A percentile compares a stretch with the other conserved stretches of the same genome.
Evolutionary conservation across 2,329 filamentous ascomycete species (phyloP).

Genomic region (Cordyceps javanica): DNA sequence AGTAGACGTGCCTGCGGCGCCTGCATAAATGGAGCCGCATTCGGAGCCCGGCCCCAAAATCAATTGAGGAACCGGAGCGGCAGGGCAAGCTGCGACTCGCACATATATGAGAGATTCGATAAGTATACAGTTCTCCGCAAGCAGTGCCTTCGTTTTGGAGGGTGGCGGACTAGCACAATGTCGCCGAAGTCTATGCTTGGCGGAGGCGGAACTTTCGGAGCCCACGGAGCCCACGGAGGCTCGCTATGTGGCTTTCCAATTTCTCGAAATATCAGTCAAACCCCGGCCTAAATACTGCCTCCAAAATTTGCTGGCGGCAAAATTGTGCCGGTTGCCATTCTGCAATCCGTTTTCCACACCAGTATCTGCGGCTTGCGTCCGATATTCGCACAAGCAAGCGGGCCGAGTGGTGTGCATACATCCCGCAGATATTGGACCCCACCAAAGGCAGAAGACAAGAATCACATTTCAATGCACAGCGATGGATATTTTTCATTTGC

Average conservation of each 20-base stretch:
- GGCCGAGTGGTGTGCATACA: neutral
- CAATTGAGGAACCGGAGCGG: too few relatives aligned
- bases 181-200: neutral
- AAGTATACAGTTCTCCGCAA: too few relatives aligned
- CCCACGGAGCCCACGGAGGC: neutral
- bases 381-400: neutral
- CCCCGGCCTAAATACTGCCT: neutral
- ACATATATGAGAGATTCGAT: neutral
- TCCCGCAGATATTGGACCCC: neutral
- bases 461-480: neutral
- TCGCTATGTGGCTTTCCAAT: neutral
- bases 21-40: neutral
- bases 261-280: neutral
- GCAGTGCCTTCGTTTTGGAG: neutral
- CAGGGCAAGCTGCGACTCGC: neutral
- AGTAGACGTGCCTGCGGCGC: slow-evolving; percentile 21
- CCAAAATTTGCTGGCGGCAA: neutral
- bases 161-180: neutral
- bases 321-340: neutral
- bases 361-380: neutral
- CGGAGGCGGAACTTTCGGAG: slow-evolving; percentile 2
- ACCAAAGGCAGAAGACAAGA: neutral
- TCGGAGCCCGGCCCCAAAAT: neutral
- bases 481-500: neutral
- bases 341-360: neutral